Evolutionary conservation across 495 filamentous ascomycete genomes (phyloP), one percentile per base, ranked within the genome.

Genomic region (Talaromyces wortmannii): DNA sequence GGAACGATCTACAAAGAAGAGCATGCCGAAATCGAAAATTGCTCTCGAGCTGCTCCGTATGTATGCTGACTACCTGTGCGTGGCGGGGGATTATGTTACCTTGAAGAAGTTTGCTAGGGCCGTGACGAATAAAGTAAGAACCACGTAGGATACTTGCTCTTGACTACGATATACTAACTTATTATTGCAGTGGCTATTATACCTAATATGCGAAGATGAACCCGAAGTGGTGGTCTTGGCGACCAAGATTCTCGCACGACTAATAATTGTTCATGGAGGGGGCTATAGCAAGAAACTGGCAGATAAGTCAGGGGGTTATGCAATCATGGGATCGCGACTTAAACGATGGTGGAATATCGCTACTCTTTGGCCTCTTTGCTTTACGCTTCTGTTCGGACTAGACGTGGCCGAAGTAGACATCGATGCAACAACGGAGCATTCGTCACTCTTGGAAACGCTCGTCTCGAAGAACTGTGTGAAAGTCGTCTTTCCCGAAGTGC

Each of bases 41-140:
- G 91, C 90, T 7, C 74, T 85, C 40, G 83, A 82, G 56, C 80
- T 97, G 53, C 72, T 98, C 43, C 83, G 86, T 57, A 82, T 97
- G 74, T 95, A 95, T 61, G 75, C 87, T n/a, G 75, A 87, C 32
- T 69, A 95, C 3, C 74, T 97, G n/a, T 95, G 90, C 60, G 83
- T 88, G 51, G 81, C 83, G 59, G 74, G 76, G 42, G 88, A 86
- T 57, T 62, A 64, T 11, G 67, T 74, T 12, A 85, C 85, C 36
- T 83, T 96, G 50, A 83, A 82, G 62, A 92, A 89, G 61, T 98
- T 98, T 72, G 90, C 92, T 13, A 90, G 86, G 71, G 94, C 91
- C 2, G 92, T 97, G 4, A 97, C 95, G 30, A 95, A 92, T 59
- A 97, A 95, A 83, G 91, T 94, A 77, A 63, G 81, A 73, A 50